These are phyloP conservation scores for Phytophthora europaea DNA, from an alignment of 352 stramenopile genomes.

Conservation along the genomic window DNA sequence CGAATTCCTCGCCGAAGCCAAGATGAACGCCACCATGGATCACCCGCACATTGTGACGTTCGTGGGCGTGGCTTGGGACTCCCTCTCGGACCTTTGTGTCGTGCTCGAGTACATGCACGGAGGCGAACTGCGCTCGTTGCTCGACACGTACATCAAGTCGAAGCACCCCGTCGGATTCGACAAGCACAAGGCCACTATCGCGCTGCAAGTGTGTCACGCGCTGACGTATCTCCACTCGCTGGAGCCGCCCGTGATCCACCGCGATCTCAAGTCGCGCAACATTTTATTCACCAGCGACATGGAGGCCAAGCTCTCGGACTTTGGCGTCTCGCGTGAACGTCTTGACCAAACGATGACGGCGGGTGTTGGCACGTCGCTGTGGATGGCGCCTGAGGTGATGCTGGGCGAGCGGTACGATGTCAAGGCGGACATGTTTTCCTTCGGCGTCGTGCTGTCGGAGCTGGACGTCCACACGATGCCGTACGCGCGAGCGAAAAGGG, in stretches of 20 bases:
- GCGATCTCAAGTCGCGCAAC: slow-evolving; percentile 44
- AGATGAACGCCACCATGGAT: slow-evolving; percentile 56
- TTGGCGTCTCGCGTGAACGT: slow-evolving; percentile 43
- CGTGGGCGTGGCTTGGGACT: slow-evolving; percentile 64
- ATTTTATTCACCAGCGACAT: slow-evolving; percentile 38
- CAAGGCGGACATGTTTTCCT: slow-evolving; percentile 37
- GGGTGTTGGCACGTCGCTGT: slow-evolving; percentile 39
- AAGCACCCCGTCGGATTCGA: slow-evolving; percentile 40
- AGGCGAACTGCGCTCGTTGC: slow-evolving; percentile 41
- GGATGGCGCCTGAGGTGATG: slow-evolving; percentile 37
- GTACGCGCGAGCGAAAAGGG: slow-evolving; percentile 57
- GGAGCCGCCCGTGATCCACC: slow-evolving; percentile 36
- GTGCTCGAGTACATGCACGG: slow-evolving; percentile 53
- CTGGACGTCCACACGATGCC: slow-evolving; percentile 61
- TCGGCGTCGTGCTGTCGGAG: slow-evolving; percentile 51
- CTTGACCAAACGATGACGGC: slow-evolving; percentile 43
- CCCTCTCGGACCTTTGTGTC: slow-evolving; percentile 45
- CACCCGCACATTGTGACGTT: slow-evolving; percentile 64
- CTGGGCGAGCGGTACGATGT: slow-evolving; percentile 31
- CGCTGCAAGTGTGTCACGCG: slow-evolving; percentile 31
- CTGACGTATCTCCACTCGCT: slow-evolving; percentile 37
- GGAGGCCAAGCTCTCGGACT: slow-evolving; percentile 51
- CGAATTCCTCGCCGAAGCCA: slow-evolving; percentile 56
- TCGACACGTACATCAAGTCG: slow-evolving; percentile 32
- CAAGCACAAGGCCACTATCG: slow-evolving; percentile 42